phyloP scores from a whole-genome alignment of 2,329 filamentous ascomycete species.

The Dactylellina leptospora region DNA sequence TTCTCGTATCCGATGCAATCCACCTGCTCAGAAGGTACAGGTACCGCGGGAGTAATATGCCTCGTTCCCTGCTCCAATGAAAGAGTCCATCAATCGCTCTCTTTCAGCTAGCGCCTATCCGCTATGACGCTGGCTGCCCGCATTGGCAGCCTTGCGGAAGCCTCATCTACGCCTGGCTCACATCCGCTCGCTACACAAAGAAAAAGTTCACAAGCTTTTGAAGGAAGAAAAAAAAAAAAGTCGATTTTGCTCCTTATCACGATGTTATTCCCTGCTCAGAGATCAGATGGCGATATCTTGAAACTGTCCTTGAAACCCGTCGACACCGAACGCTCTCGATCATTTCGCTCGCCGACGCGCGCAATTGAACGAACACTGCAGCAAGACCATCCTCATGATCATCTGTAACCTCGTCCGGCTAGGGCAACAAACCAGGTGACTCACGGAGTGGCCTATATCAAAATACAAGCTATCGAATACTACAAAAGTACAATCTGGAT shows the following conservation, averaged over 20 bases:
- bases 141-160: slow-evolving; percentile 49
- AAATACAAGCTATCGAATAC: slow-evolving; percentile 3
- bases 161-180: slow-evolving; percentile 41
- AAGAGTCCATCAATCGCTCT: slow-evolving; percentile 9
- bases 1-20: not conserved
- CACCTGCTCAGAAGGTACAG: not conserved
- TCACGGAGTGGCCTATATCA: slow-evolving; percentile 22
- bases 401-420: slow-evolving; percentile 14
- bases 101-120: slow-evolving; percentile 47
- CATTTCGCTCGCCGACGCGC: slow-evolving; percentile 1
- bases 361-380: slow-evolving; percentile 5
- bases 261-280: too few species aligned
- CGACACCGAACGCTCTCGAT: not conserved
- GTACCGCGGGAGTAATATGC: slow-evolving; percentile 18
- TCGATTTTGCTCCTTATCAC: too few species aligned
- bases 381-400: slow-evolving; percentile 41
- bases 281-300: slow-evolving; percentile 21
- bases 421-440: slow-evolving; percentile 17
- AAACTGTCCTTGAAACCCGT: too few species aligned
- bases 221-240: too few species aligned
- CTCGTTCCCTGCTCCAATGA: slow-evolving; percentile 33
- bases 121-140: slow-evolving; percentile 49
- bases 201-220: too few species aligned
- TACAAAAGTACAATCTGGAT: not conserved
- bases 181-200: slow-evolving; percentile 13